Evolutionary conservation across 495 filamentous ascomycete species (phyloP).

Genomic region (Tuber umbilicatum): DNA sequence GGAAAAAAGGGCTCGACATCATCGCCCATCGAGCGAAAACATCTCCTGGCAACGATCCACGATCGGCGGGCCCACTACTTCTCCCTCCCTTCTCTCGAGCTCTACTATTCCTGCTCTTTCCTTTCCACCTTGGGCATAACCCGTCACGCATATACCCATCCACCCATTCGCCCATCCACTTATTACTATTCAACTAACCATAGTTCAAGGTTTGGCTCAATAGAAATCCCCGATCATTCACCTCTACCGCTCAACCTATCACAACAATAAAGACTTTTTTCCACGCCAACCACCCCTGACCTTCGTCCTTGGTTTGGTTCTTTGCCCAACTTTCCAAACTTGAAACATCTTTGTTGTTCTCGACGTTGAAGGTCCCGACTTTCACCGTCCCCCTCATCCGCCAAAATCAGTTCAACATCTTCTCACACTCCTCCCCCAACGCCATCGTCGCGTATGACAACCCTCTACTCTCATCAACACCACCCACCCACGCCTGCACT

Average conservation of each 20-base stretch:
- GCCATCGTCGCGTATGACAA: constrained; percentile 43
- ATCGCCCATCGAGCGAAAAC: constrained; percentile 38
- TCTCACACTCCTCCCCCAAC: constrained; percentile 41
- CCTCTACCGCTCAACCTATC: not conserved
- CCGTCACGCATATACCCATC: not conserved
- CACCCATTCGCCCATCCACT: not conserved
- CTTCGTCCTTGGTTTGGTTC: not conserved
- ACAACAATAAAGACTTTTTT: constrained; percentile 13
- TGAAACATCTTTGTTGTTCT: constrained; percentile 18
- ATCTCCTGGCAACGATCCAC: constrained; percentile 33
- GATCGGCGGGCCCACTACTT: constrained; percentile 17
- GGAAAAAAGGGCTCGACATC: constrained; percentile 31
- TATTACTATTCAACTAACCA: constrained; percentile 24
- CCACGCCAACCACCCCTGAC: constrained; percentile 17
- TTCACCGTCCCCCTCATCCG: constrained; percentile 35
- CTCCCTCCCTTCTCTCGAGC: not conserved
- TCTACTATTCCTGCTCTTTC: not conserved
- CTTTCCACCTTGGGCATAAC: not conserved
- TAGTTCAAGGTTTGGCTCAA: not conserved
- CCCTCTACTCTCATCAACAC: constrained; percentile 38
- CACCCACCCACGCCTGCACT: constrained; percentile 36
- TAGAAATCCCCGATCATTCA: constrained; percentile 1
- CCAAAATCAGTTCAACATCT: constrained; percentile 40
- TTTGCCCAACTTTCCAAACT: constrained; percentile 10
- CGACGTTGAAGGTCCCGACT: constrained; percentile 40